Base-by-base conservation (phyloP, 805 yeast genomes). In the Zygosaccharomyces pseudorouxii region DNA sequence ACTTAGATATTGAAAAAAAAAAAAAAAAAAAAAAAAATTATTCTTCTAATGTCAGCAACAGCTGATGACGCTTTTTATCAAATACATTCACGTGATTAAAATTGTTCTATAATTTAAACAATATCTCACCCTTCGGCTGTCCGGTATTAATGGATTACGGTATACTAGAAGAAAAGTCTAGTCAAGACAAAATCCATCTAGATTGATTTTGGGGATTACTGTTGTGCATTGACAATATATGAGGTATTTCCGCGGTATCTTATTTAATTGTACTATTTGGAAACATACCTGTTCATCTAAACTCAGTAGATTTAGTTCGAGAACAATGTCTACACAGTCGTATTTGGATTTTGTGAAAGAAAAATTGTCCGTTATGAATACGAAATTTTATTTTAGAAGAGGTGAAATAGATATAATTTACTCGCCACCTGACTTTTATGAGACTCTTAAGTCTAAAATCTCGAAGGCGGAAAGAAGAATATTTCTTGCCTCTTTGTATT, bases 401-500 rank as follows among this genome's bases (percentile, higher is more conserved):
- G 79, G 74, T 35, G 80, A 84, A 51, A 77, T 89, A 35, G 77
- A 76, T 38, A 77, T 90, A 14, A 54, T 90, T 28, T 70, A 71
- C 19, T 74, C 75, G 47, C 99, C 99, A 0, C 70, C 62, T 0
- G 80, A 75, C n/a, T 93, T 93, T 61, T 92, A 93, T 66, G 53
- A 70, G 2, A 68, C 76, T 2, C 69, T 93, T 45, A 86, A 81
- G 58, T 40, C 57, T 2, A 86, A 84, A 57, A 90, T 92, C 16
- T 53, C 66, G 2, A 44, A 59, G 0, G 92, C 98, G 1, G 67
- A 84, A 46, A 52, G 67, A 5, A 73, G 95, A 38, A 75, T 93
- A 8, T 93, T 89, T 59, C 74, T 93, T 31, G 84, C 96, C 4
- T 84, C 96, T 1, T 71, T 93, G 36, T 93, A 93, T 63, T 74